Base-by-base conservation (phyloP, 2,329 filamentous ascomycete species). In the Phialemoniopsis sp. region DNA sequence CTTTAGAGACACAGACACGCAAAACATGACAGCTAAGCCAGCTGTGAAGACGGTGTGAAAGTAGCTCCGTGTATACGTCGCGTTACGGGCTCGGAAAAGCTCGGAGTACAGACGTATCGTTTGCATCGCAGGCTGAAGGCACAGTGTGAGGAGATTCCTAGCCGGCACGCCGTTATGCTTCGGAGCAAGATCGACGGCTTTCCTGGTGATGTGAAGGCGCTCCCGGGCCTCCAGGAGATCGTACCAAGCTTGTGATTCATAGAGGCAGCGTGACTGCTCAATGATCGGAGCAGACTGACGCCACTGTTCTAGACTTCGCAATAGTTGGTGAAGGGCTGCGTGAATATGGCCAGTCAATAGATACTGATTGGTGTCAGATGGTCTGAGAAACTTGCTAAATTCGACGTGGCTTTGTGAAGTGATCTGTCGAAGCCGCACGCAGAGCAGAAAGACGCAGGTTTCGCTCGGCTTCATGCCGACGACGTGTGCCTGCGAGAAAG, bases 41-140 rank as follows among this genome's bases (percentile, higher is more conserved):
- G n/a, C n/a, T n/a, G n/a, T n/a, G n/a, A 71, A 71, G 3, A 72
- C 60, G 34, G 65, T 61, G 37, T 72, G 68, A 18, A 72, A 72
- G 43, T 72, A 72, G 34, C 63, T 68, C n/a, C 67, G 52, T 0
- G 68, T 70, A 39, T 62, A 67, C 0, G 63, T 68, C 29, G 70
- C 64, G 12, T 56, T 52, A 3, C 52, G 52, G 3, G 52, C 50
- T 4, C 58, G 47, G 29, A 56, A 63, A 13, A 72, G 46, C 5
- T 46, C 44, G 4, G 58, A 57, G 43, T 70, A 72, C 0, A 59
- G 43, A 3, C 58, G 43, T 5, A 72, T 68, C 0, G 62, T 56
- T n/a, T 55, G 51, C 0, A 54, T 51, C 0, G 67, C 64, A 8
- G 54, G 62, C 4, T 54, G 41, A 0, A 67, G 53, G 16, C 60